Evolutionary conservation across 164 flowering plant species (phyloP), one percentile per base, ranked within the genome.

Genomic region (Tetracentron sinense): DNA sequence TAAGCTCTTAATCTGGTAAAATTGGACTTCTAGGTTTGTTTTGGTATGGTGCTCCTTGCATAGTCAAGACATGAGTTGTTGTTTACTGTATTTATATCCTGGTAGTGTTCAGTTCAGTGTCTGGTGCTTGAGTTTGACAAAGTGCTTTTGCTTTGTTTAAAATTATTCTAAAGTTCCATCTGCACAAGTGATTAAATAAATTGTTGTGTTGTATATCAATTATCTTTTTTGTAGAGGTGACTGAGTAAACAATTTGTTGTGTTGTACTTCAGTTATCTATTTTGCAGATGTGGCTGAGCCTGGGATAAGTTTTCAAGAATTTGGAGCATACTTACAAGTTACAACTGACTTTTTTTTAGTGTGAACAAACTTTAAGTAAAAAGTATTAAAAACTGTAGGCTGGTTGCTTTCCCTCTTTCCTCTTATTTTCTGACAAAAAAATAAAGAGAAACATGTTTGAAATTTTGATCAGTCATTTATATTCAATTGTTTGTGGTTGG

Each of bases 1-100:
- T 94, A 82, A 81, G 92, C 46, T 27, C 66, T 65, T 58, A 42
- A 35, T 55, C 7, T 46, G n/a, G 55, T 31, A 51, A 57, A 52
- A 56, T 23, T 30, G 54, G 27, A 51, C 28, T 31, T 22, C 17
- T 61, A 21, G 48, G 6, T 47, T 30, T 50, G 48, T 61, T 47
- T 1, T 38, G 44, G 14, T 19, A 42, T 42, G 22, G 33, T 53
- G 25, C 22, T 2, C 17, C 42, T 33, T 52, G 26, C 27, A 5
- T 50, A 46, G 2, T 38, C 1, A 26, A 57, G 31, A 28, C 16
- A 25, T 54, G 49, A 26, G 16, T 26, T 70, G 56, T 44, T 52
- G 4, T 53, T 16, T 62, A 52, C 10, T 44, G 25, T 16, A 29
- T 48, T 16, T 50, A 48, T 16, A 20, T 42, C n/a, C n/a, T n/a